phyloP scores from a whole-genome alignment of 2,329 filamentous ascomycete genomes.

The Aureobasidium sp. region DNA sequence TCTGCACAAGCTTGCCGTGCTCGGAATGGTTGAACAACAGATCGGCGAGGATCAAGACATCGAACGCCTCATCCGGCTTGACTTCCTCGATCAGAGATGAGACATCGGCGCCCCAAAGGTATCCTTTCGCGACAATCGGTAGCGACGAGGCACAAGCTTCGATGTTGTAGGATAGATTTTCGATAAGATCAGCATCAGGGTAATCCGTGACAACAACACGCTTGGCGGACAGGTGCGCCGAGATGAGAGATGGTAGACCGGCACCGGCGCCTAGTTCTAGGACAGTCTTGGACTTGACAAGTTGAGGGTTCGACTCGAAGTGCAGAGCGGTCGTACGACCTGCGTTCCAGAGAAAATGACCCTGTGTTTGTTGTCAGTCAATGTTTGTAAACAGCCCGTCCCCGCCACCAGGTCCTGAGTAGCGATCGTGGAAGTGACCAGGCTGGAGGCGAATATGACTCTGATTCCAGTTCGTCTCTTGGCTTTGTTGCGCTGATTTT shows the following conservation, averaged over 20 bases:
- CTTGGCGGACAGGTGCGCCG: constrained; percentile 60
- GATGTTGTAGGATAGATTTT: constrained; percentile 72
- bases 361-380: constrained; percentile 34
- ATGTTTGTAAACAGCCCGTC: neutral
- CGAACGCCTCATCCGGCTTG: constrained; percentile 49
- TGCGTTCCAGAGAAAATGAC: constrained; percentile 87
- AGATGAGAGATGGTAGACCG: constrained; percentile 69
- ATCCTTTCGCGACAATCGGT: constrained; percentile 47
- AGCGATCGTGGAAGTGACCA: neutral
- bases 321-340: constrained; percentile 71
- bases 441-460: neutral
- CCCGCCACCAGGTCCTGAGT: neutral
- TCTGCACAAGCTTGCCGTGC: constrained; percentile 67
- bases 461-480: no score
- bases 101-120: constrained; percentile 68
- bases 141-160: constrained; percentile 41
- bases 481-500: neutral
- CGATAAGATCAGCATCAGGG: constrained; percentile 71
- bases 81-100: constrained; percentile 21
- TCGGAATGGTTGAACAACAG: constrained; percentile 87
- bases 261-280: constrained; percentile 86
- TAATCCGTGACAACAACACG: constrained; percentile 76
- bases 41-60: constrained; percentile 79
- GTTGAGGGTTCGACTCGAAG: constrained; percentile 59
- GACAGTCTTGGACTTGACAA: constrained; percentile 61